These are phyloP conservation scores for Spathaspora boniae DNA, from an alignment of 805 yeast genomes.

Conservation along the genomic window DNA sequence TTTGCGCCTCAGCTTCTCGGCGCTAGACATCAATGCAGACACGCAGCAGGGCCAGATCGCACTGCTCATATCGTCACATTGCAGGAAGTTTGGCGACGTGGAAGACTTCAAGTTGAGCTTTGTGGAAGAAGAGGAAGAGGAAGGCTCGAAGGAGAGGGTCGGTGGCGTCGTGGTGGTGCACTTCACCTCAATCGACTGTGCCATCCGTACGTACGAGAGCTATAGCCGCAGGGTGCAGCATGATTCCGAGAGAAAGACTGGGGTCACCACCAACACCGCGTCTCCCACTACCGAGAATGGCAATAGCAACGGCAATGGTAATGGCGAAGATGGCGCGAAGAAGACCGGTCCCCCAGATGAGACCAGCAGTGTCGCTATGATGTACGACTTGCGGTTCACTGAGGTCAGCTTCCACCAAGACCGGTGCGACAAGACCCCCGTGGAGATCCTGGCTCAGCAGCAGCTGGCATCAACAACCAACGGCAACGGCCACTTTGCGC, in stretches of 20 bases:
- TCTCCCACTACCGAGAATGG: too few species aligned
- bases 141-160: not conserved
- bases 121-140: constrained; percentile 4
- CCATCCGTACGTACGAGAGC: constrained; percentile 43
- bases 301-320: constrained; percentile 7
- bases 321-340: constrained; percentile 8
- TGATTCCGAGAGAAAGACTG: constrained; percentile 17
- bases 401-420: constrained; percentile 28
- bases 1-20: constrained; percentile 14
- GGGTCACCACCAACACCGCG: too few species aligned
- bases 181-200: constrained; percentile 44
- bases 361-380: constrained; percentile 5
- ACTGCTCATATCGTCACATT: constrained; percentile 21
- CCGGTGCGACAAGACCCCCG: constrained; percentile 33
- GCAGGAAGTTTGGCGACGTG: constrained; percentile 39
- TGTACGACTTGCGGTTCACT: constrained; percentile 14
- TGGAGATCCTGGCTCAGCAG: too few species aligned
- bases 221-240: constrained; percentile 18
- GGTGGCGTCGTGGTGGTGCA: constrained; percentile 21
- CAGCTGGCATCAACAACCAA: too few species aligned
- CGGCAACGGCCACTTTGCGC: constrained; percentile 2
- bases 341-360: constrained; percentile 7
- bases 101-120: constrained; percentile 28
- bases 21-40: constrained; percentile 4
- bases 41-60: constrained; percentile 3